Percentiles rank a stretch among this genome's conserved stretches.
Evolutionary conservation across 768 basidiomycete genomes (phyloP).

Genomic region (Pholiota microspora): DNA sequence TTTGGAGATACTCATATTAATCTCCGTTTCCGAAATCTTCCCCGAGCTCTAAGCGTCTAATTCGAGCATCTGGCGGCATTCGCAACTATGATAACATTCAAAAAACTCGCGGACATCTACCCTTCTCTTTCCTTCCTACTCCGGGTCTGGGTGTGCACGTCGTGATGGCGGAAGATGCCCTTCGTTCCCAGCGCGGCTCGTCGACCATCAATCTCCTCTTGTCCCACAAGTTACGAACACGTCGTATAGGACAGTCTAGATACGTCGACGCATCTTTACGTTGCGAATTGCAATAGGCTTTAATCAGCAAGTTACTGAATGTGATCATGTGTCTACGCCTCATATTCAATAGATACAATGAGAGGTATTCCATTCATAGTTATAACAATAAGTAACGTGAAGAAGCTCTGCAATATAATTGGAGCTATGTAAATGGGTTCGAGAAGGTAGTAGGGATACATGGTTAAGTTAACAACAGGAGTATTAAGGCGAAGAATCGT

Average conservation of each 20-base stretch:
- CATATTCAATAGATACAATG: background rate
- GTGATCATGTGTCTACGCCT: background rate
- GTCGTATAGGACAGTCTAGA: background rate
- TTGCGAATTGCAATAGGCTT: background rate
- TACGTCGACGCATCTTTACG: background rate
- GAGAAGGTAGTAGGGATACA: conserved; percentile 17
- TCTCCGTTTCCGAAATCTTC: conserved; percentile 5
- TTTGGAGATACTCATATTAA: conserved; percentile 8
- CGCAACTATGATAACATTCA: background rate
- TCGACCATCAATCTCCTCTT: background rate
- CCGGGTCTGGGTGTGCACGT: background rate
- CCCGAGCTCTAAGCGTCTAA: background rate
- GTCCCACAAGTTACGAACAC: background rate
- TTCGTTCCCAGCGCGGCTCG: background rate
- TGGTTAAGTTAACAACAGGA: conserved; percentile 16
- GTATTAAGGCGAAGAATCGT: conserved; percentile 9
- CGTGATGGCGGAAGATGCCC: background rate
- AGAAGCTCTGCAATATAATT: conserved; percentile 7
- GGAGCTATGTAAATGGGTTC: conserved; percentile 1
- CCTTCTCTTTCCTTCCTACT: background rate
- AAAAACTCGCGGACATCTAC: background rate
- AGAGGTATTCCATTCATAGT: background rate
- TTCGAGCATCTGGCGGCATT: background rate
- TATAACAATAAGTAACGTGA: conserved; percentile 5
- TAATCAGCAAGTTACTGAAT: background rate